Evolutionary conservation across 2,329 filamentous ascomycete genomes (phyloP).

Genomic region (Aureobasidium sp.): DNA sequence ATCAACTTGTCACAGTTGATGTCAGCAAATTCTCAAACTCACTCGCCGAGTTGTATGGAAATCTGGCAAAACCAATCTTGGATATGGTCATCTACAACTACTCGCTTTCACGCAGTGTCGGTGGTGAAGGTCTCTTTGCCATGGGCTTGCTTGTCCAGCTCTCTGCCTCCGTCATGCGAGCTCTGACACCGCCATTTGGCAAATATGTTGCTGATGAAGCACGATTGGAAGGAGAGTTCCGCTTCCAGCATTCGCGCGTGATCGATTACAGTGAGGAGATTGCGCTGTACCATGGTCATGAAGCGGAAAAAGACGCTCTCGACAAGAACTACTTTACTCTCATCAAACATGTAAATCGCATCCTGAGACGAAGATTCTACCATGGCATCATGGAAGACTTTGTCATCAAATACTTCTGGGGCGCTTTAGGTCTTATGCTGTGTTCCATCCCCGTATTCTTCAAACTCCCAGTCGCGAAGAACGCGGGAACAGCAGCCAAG

Average conservation of each 20-base stretch:
- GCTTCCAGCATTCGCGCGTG: constrained; percentile 86
- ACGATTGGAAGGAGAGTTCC: constrained; percentile 87
- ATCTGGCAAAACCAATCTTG: constrained; percentile 85
- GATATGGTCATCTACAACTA: constrained; percentile 98
- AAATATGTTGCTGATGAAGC: constrained; percentile 98
- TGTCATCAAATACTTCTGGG: constrained; percentile 99
- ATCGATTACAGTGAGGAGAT: constrained; percentile 97
- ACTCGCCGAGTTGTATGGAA: constrained; percentile 89
- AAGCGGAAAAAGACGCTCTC: constrained; percentile 89
- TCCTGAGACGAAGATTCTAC: constrained; percentile 81
- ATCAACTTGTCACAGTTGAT: constrained; percentile 94
- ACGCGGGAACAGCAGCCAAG: constrained; percentile 31
- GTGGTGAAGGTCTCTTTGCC: constrained; percentile 88
- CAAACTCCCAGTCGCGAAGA: constrained; percentile 70
- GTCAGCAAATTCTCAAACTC: constrained; percentile 95
- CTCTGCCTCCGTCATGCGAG: constrained; percentile 87
- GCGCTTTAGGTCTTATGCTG: constrained; percentile 79
- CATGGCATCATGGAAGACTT: constrained; percentile 99
- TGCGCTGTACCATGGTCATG: constrained; percentile 83
- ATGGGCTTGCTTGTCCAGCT: constrained; percentile 93
- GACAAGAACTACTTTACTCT: constrained; percentile 99
- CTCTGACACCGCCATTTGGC: constrained; percentile 89
- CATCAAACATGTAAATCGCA: constrained; percentile 98
- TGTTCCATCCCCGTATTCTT: constrained; percentile 96
- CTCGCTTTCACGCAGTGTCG: constrained; percentile 87